phyloP scores from a whole-genome alignment of 306 rosid genomes.

The Casuarina glauca region DNA sequence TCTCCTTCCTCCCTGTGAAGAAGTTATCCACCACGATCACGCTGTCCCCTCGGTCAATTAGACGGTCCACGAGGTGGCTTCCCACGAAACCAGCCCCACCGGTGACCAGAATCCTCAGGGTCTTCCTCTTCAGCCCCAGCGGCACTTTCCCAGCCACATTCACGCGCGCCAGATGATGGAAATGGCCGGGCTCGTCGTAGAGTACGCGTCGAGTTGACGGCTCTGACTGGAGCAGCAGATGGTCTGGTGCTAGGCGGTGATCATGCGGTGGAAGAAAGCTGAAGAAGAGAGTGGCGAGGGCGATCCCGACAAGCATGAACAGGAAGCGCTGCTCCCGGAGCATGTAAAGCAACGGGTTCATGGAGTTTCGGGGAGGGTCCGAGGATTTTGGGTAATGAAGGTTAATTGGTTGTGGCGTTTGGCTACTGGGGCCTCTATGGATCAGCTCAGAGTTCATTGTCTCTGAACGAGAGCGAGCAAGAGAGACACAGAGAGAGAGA shows the following conservation, averaged over 20 bases:
- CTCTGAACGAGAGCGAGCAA: background rate
- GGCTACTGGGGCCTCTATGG: constrained; percentile 37
- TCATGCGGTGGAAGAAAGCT: constrained; percentile 19
- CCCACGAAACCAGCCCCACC: constrained; percentile 99
- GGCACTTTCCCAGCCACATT: constrained; percentile 42
- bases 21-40: constrained; percentile 84
- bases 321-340: constrained; percentile 36
- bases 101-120: constrained; percentile 65
- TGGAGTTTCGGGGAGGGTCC: background rate
- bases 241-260: background rate
- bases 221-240: background rate
- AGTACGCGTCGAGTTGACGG: constrained; percentile 44
- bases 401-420: constrained; percentile 8
- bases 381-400: background rate
- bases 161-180: background rate
- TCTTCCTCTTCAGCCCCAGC: constrained; percentile 36
- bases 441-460: constrained; percentile 44
- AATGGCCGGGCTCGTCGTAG: constrained; percentile 18
- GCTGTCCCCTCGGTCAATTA: constrained; percentile 74
- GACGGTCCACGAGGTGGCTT: constrained; percentile 88
- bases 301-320: constrained; percentile 39
- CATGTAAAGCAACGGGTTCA: constrained; percentile 15
- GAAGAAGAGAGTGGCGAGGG: constrained; percentile 50
- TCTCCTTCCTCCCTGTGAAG: constrained; percentile 84
- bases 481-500: background rate